Conservation (phyloP, 2,329 filamentous ascomycete species). For the Phyllosticta paracitricarpa region DNA sequence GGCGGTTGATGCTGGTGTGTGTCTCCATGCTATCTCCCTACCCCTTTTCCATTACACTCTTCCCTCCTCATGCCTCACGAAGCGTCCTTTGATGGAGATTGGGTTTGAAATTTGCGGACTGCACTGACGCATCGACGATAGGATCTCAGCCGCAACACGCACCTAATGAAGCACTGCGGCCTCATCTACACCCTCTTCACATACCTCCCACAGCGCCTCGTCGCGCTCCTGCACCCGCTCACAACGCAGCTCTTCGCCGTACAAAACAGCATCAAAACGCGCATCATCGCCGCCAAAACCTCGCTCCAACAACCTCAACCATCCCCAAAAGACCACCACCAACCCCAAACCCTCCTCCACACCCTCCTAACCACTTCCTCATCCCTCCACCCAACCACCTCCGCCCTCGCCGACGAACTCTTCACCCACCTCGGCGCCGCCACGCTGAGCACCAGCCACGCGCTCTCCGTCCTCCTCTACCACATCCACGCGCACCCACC, state of each 20-base stretch:
- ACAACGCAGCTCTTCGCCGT: slow-evolving; percentile 18
- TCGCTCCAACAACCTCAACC: neutral
- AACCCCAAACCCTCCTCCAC: neutral
- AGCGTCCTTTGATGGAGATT: neutral
- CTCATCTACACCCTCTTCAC: slow-evolving; percentile 13
- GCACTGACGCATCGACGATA: neutral
- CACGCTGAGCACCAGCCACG: slow-evolving; percentile 29
- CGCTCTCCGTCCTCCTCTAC: slow-evolving; percentile 23
- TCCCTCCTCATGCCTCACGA: no score
- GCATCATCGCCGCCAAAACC: slow-evolving; percentile 17
- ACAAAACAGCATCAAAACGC: slow-evolving; percentile 19
- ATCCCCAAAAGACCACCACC: slow-evolving; percentile 5
- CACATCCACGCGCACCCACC: slow-evolving; percentile 19
- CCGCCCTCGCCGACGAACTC: slow-evolving; percentile 28
- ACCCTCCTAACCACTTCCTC: slow-evolving; percentile 1
- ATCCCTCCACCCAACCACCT: slow-evolving; percentile 7
- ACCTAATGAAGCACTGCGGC: slow-evolving; percentile 20
- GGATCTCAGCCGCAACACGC: slow-evolving; percentile 19
- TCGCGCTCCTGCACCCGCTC: slow-evolving; percentile 18
- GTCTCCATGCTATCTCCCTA: neutral
- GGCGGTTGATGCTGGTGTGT: slow-evolving; percentile 16
- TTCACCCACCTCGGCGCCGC: slow-evolving; percentile 30
- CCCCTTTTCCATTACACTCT: neutral
- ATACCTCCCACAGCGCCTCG: slow-evolving; percentile 13
- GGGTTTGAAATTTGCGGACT: neutral